Evolutionary conservation across 2,329 filamentous ascomycete species (phyloP), one percentile per base, ranked within the genome.

Genomic region (Aspergillus candidus): DNA sequence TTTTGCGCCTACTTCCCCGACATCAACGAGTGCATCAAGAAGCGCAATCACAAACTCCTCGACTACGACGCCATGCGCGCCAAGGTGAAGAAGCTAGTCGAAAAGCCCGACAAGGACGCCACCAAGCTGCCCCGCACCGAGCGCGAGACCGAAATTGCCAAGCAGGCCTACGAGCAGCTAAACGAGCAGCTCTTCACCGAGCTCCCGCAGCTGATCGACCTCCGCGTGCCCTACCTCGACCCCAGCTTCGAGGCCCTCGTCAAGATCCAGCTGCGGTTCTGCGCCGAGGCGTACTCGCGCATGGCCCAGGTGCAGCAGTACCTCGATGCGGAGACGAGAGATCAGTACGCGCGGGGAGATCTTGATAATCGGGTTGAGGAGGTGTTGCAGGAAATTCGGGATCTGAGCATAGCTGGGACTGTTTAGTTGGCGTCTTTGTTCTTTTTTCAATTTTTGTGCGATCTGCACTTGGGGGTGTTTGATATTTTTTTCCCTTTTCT

Each of bases 231-330:
- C 0, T 98, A 98, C 64, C 80, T 98, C 45, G 93, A 98, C 60
- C 94, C 94, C 0, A 91, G 84, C 50, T 98, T 98, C 63, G 93
- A 98, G 71, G 93, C 94, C 0, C 81, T 98, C 41, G 93, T 98
- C 66, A 98, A 98, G 76, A 98, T 98, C 55, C 93, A 98, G 72
- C 70, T 98, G 59, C 79, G 93, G 32, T 98, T 98, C 74, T 98
- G 94, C 61, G 93, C 94, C 6, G 93, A 98, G 72, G 93, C 93
- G 2, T 98, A 98, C 70, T 90, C 84, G 50, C 79, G 93, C 38
- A 98, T 98, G 93, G 93, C 94, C 18, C 94, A 98, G 73, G 94
- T 98, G 45, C 93, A 98, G 72, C 93, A 98, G 72, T 97, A 96
- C 66, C 77, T 98, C 29, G 93, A 97, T 64, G 86, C 91, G 27